Percentiles rank a stretch among this genome's conserved stretches.
Conservation (phyloP, 2,329 filamentous ascomycete species). For the Macrophomina tecta region DNA sequence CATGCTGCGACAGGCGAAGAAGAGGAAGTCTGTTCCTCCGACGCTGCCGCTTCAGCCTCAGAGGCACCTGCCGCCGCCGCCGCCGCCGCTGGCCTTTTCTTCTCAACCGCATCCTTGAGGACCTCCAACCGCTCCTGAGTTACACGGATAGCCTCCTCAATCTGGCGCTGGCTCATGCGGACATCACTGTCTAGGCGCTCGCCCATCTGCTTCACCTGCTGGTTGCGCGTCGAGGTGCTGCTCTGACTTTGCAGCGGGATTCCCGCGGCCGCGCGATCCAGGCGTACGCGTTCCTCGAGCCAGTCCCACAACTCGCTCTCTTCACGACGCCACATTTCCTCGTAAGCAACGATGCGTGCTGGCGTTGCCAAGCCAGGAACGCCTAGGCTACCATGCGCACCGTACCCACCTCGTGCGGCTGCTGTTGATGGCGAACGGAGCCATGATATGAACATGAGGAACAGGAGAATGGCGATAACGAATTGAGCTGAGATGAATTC, state of each 20-base stretch:
- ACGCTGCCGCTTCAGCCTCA: constrained; percentile 68
- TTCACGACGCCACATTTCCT: constrained; percentile 89
- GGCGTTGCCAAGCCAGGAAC: constrained; percentile 53
- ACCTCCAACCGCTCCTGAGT: constrained; percentile 84
- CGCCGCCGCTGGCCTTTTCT: background rate
- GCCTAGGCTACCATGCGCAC: constrained; percentile 6
- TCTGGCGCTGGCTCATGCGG: constrained; percentile 73
- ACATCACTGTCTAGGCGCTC: constrained; percentile 59
- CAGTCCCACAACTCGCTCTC: constrained; percentile 92
- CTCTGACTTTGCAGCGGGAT: constrained; percentile 9
- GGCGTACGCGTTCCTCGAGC: constrained; percentile 83
- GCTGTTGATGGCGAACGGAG: constrained; percentile 60
- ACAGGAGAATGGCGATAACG: constrained; percentile 74
- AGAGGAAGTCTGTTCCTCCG: constrained; percentile 63
- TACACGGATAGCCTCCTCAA: constrained; percentile 80
- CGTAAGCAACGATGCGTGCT: constrained; percentile 80
- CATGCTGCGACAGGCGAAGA: constrained; percentile 16
- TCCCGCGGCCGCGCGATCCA: constrained; percentile 60
- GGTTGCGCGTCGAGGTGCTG: constrained; percentile 33
- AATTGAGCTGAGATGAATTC: constrained; percentile 78
- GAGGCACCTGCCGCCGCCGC: constrained; percentile 63
- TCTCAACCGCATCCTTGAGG: constrained; percentile 73
- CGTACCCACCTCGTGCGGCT: constrained; percentile 30
- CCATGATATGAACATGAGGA: constrained; percentile 69
- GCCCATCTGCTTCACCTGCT: constrained; percentile 57